Evolutionary conservation across 495 filamentous ascomycete genomes (phyloP).

Genomic region (Neurospora tetrasperma): DNA sequence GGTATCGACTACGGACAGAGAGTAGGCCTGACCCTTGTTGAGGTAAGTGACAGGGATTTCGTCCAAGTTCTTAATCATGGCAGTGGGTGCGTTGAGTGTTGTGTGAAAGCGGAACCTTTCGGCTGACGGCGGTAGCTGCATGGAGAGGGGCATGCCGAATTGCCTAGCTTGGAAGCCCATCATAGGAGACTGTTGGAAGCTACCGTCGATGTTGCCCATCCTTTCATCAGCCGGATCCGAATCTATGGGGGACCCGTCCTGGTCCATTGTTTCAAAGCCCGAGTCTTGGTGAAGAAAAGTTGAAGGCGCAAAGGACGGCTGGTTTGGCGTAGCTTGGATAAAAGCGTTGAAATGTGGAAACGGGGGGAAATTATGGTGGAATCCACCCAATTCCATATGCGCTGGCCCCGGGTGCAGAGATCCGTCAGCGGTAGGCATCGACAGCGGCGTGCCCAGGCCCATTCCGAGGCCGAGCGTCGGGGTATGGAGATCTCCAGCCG

Average conservation of each 20-base stretch:
- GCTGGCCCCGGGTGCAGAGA: slow-evolving; percentile 43
- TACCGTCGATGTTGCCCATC: slow-evolving; percentile 39
- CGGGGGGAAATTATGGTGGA: slow-evolving; percentile 47
- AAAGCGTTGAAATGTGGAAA: slow-evolving; percentile 72
- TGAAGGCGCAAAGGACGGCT: slow-evolving; percentile 64
- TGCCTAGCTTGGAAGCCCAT: slow-evolving; percentile 30
- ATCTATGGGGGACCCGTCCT: slow-evolving; percentile 54
- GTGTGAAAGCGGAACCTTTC: slow-evolving; percentile 83
- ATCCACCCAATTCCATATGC: slow-evolving; percentile 45
- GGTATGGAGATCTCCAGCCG: slow-evolving; percentile 85
- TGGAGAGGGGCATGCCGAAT: slow-evolving; percentile 32
- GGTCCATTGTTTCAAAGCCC: slow-evolving; percentile 67
- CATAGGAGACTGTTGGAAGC: slow-evolving; percentile 40
- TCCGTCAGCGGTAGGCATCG: slow-evolving; percentile 58
- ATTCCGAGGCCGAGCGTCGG: slow-evolving; percentile 51
- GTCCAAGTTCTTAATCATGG: slow-evolving; percentile 81
- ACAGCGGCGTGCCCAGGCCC: slow-evolving; percentile 76
- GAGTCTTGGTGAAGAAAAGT: slow-evolving; percentile 69
- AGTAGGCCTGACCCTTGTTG: slow-evolving; percentile 93
- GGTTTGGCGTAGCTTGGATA: slow-evolving; percentile 43
- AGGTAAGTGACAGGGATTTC: slow-evolving; percentile 94
- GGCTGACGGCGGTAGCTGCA: slow-evolving; percentile 31
- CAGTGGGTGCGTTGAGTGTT: slow-evolving; percentile 84
- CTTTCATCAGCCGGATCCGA: slow-evolving; percentile 35
- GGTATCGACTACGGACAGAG: slow-evolving; percentile 68